phyloP scores from a whole-genome alignment of 257 asterid species.

The Solanum paucissectum region DNA sequence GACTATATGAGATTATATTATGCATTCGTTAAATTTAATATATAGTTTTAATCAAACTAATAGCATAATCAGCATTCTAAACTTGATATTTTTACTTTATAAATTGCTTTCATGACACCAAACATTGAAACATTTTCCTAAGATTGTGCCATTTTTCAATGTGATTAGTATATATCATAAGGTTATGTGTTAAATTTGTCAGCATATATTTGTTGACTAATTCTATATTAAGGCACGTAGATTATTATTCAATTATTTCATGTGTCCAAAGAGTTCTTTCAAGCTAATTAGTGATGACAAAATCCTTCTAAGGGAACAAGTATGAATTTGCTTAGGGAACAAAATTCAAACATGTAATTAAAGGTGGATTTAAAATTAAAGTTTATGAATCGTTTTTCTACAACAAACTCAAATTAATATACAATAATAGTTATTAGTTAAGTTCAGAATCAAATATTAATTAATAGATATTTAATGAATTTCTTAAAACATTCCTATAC shows the following conservation, averaged over 20 bases:
- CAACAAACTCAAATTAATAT: background rate
- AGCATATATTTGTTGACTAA: background rate
- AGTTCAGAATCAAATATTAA: background rate
- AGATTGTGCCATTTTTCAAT: background rate
- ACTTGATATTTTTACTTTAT: background rate
- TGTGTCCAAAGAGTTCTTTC: background rate
- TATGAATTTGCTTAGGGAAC: background rate
- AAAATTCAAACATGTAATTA: background rate
- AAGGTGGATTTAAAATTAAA: background rate
- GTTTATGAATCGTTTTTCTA: background rate
- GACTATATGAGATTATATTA: background rate
- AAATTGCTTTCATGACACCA: conserved; percentile 7
- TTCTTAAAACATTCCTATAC: background rate
- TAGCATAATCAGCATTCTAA: background rate
- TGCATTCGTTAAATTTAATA: background rate
- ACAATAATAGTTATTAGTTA: background rate
- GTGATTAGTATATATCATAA: background rate
- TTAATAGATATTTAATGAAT: background rate
- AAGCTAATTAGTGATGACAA: background rate
- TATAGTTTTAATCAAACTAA: background rate
- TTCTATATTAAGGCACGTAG: background rate
- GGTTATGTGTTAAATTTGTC: background rate
- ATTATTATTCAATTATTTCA: background rate
- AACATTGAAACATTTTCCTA: conserved; percentile 2
- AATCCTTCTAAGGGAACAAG: background rate